Conservation (phyloP, 139 green algal species). For the Pseudopediastrum boryanum region DNA sequence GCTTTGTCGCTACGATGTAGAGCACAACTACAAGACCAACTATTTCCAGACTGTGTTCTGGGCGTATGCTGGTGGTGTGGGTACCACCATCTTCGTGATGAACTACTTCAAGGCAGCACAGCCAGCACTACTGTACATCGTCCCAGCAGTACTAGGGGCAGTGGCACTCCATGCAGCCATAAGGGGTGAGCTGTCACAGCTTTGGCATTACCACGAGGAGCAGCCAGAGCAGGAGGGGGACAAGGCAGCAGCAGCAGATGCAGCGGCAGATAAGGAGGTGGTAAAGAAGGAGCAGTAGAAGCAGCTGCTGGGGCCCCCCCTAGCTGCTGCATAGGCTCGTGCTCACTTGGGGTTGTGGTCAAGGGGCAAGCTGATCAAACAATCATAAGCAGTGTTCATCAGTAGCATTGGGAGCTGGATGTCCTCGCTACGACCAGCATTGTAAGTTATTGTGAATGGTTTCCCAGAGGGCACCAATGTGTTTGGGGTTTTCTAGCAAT, state of each 20-base stretch:
- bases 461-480: no score
- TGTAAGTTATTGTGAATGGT: no score
- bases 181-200: slow-evolving; percentile 60
- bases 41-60: slow-evolving; percentile 77
- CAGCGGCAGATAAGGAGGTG: neutral
- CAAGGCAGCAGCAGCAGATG: neutral
- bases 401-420: no score
- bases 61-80: slow-evolving; percentile 85
- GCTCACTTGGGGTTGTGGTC: no score
- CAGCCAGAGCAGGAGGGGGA: slow-evolving; percentile 2
- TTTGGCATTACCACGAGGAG: slow-evolving; percentile 32
- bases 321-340: no score
- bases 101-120: slow-evolving; percentile 96
- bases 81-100: slow-evolving; percentile 95
- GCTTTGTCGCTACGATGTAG: slow-evolving; percentile 89
- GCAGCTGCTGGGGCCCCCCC: no score
- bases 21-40: slow-evolving; percentile 36
- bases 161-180: slow-evolving; percentile 65
- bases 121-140: slow-evolving; percentile 97
- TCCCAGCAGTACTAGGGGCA: slow-evolving; percentile 86
- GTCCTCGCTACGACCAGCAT: no score
- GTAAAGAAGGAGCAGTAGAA: slow-evolving; percentile 21
- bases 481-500: no score
- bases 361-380: no score
- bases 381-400: no score